Base-by-base conservation (phyloP, 2,329 filamentous ascomycete genomes). In the Penicillium janthinellum region DNA sequence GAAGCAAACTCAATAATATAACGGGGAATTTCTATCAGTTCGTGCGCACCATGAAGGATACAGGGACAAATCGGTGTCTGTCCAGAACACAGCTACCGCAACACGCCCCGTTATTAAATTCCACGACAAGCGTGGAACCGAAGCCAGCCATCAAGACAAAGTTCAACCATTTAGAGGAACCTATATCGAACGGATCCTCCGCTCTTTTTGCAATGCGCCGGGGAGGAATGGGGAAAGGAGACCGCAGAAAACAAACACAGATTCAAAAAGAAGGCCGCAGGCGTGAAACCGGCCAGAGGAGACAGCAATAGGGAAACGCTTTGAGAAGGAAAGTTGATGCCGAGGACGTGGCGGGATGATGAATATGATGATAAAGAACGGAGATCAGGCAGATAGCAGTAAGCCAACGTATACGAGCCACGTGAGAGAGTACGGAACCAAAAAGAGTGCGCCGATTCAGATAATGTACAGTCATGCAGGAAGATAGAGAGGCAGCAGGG, bases 381-480 rank as follows among this genome's bases (percentile, higher is more conserved):
- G 38, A 34, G 14, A 52, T 31, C 55, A 59, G 59, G 49, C 58
- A 45, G 52, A 62, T 20, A 53, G 45, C 45, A 38, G 56, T 50
- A 60, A 63, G 64, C 61, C 63, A 56, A 58, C 63, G 63, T 67
- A 66, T 66, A 64, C 64, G 55, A 58, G 58, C 58, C 60, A 34
- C 62, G 61, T 45, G 64, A 63, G 53, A 64, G 41, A 57, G 49
- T 55, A 57, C 64, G 53, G 61, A 69, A 70, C 11, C 3, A 31
- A 31, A 31, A 31, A 14, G 25, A 47, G 25, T 63, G 67, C 64
- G 69, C 65, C 68, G 62, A 62, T 61, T 60, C 45, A 53, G 56
- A 57, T 74, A 74, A 66, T 74, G 66, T 74, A 74, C 72, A 73
- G 69, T 70, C 71, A 75, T 71, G 73, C 69, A 47, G 44, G 31